Evolutionary conservation across 73 alveolate genomes (phyloP), one percentile per base, ranked within the genome.

Genomic region (Stentor coeruleus): DNA sequence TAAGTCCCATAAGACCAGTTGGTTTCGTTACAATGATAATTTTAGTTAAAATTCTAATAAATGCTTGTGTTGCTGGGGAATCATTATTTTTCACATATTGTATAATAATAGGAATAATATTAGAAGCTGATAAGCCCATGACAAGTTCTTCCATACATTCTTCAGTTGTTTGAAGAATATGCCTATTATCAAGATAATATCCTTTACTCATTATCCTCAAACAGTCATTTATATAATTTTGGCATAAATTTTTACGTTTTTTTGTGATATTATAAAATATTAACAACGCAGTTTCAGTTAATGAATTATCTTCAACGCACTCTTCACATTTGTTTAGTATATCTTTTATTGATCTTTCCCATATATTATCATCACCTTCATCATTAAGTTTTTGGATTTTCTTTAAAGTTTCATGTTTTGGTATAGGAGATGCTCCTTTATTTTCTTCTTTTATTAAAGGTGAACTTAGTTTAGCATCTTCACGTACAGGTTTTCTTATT

Each of bases 81-180:
- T 57, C 73, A 20, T 57, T 31, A 20, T 57, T 57, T 1, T n/a
- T 31, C 15, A 57, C 28, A 57, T 20, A 57, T 57, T 57, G 35
- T 57, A 57, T n/a, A 31, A 57, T n/a, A 57, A 57, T 57, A 31
- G 73, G 73, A 57, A 57, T 57, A 20, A 57, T 20, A 57, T 20
- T 0, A 57, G 73, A 57, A 57, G 73, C 35, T 20, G 15, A 20
- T 57, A 20, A 31, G 73, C 0, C 28, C 0, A 2, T 20, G 28
- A 57, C 28, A n/a, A 57, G 28, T 2, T 57, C 73, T 57, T 57
- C 73, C 28, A 57, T 57, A 57, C 35, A n/a, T 57, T 57, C 73
- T 57, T 57, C 73, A 57, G 73, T 57, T 57, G 73, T 2, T 57
- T 57, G 73, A 2, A 57, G 73, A n/a, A 57, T 57, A 57, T 57